Base-by-base conservation (phyloP, 1,139 yeast species). In the Wickerhamomyces sp. region DNA sequence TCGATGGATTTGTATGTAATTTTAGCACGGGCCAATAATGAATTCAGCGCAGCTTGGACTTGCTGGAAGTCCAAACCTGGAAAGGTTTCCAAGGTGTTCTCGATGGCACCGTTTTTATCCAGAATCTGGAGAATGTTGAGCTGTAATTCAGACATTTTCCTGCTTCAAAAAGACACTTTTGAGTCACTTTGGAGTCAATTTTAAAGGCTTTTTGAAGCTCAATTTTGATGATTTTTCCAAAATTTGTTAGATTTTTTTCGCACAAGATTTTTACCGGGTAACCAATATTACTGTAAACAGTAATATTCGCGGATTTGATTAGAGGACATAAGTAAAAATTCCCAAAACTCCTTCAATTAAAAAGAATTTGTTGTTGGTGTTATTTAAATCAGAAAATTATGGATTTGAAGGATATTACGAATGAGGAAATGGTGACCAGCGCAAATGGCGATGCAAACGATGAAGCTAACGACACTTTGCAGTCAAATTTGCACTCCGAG, bases 1-100 rank as follows among this genome's bases (percentile, higher is more conserved):
- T 90, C 97, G 42, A 80, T 72, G 49, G 87, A 78, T 54, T 76
- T 70, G 69, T 80, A 90, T 36, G 69, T 68, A 52, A 92, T 74
- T 88, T 90, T 90, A 45, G 78, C 75, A 62, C 84, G 83, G 44
- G 97, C 90, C 62, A 84, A 77, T 47, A 92, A 74, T 27, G 97
- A 90, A 55, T 86, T 84, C 56, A 92, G 76, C 31, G 89, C 90
- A 21, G 96, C 87, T 37, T 79, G 78, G 39, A 81, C 69, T 31
- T 69, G 67, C 59, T 74, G 76, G 16, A 84, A 67, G 36, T 70
- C 68, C 38, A 68, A 64, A 13, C 62, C 68, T 20, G 84, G 78
- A 63, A 80, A 78, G 31, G 67, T 68, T 15, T 67, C 73, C 41
- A 78, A 65, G 9, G 96, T 78, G 61, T 85, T 87, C 41, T 68